These are phyloP conservation scores for Prunella vulgaris DNA, from an alignment of 257 asterid species.

Conservation along the genomic window DNA sequence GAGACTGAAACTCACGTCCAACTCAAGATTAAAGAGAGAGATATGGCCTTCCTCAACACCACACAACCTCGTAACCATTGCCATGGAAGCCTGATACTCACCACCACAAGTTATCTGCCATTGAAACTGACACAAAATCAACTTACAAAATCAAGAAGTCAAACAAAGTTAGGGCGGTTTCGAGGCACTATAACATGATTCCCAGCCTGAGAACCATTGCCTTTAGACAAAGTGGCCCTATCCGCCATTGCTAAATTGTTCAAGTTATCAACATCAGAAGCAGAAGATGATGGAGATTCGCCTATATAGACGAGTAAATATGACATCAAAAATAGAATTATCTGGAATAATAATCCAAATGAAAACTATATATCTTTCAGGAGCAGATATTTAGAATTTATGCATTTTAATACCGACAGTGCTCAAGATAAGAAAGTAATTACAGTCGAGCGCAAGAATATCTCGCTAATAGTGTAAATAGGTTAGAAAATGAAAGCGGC, in stretches of 20 bases:
- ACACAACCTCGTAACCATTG: no score
- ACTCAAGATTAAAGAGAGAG: no score
- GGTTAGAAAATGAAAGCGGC: no score
- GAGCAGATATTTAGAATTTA: neutral
- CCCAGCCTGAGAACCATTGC: constrained; percentile 50
- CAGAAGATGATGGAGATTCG: constrained; percentile 96
- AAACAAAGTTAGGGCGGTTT: constrained; percentile 54
- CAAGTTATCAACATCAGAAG: constrained; percentile 85
- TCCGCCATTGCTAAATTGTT: constrained; percentile 61
- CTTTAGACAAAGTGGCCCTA: constrained; percentile 51
- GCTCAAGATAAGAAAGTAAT: neutral
- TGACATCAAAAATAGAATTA: constrained; percentile 17
- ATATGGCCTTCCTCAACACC: no score
- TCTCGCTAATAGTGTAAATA: no score
- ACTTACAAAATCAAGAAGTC: constrained; percentile 90
- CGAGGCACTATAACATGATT: constrained; percentile 56
- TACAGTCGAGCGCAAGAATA: neutral
- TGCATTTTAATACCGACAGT: neutral
- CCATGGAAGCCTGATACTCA: no score
- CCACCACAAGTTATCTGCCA: no score
- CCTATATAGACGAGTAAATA: constrained; percentile 43
- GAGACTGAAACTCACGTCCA: no score
- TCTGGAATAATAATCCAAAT: constrained; percentile 3
- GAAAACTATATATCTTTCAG: neutral
- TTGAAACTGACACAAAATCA: no score